These are phyloP conservation scores for Phytophthora citrophthora DNA, from an alignment of 352 stramenopile species.

Conservation along the genomic window DNA sequence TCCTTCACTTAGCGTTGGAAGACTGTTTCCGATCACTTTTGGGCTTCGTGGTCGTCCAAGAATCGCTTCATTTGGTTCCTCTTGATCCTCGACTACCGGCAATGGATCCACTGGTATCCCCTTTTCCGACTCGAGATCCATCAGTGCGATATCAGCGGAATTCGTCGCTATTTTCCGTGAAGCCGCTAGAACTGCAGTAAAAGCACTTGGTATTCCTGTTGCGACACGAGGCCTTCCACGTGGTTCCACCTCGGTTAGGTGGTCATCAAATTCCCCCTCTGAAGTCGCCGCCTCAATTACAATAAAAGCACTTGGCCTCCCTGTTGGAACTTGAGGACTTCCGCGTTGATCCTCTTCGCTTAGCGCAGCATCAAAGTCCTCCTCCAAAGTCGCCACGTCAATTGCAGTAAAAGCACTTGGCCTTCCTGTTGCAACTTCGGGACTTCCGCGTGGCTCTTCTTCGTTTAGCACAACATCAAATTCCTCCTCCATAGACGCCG, in stretches of 20 bases:
- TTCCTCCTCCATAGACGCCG: background rate
- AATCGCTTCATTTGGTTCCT: conserved; percentile 2
- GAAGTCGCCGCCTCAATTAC: conserved; percentile 4
- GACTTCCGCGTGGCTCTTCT: conserved; percentile 1
- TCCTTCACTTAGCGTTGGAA: conserved; percentile 29
- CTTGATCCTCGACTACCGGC: background rate
- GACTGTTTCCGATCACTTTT: conserved; percentile 6
- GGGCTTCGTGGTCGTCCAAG: background rate
- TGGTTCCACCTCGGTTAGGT: too few species aligned
- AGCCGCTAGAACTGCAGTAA: conserved; percentile 17
- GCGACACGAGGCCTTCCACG: too few species aligned
- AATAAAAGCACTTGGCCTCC: conserved; percentile 28
- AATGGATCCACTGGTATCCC: conserved; percentile 1
- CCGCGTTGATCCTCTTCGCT: conserved; percentile 5
- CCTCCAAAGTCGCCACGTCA: background rate
- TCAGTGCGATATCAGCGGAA: background rate
- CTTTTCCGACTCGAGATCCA: background rate
- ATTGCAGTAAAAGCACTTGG: conserved; percentile 20
- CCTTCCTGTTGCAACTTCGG: conserved; percentile 8
- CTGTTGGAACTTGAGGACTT: conserved; percentile 3
- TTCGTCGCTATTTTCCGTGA: conserved; percentile 24
- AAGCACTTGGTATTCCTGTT: too few species aligned
- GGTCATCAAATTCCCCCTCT: too few species aligned
- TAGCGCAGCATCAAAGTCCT: background rate
- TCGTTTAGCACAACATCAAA: background rate